Evolutionary conservation across 2,329 filamentous ascomycete species (phyloP).

Genomic region (Cordyceps tenuipes): DNA sequence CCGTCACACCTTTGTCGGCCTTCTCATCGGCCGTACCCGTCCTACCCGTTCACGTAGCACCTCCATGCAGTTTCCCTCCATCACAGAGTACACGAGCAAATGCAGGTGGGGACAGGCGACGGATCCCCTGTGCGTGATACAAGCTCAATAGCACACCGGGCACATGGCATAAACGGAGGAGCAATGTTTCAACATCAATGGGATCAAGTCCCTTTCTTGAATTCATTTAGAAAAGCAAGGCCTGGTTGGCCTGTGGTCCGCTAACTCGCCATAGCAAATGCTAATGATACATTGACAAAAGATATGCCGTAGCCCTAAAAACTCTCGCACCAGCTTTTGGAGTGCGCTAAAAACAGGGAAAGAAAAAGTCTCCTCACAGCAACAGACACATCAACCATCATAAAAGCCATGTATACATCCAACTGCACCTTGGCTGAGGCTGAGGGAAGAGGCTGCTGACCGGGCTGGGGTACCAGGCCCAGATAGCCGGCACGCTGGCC

Average conservation of each 20-base stretch:
- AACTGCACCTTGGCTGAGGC: not conserved
- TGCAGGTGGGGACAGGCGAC: not conserved
- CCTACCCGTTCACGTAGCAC: not conserved
- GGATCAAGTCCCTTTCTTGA: not conserved
- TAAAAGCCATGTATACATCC: not conserved
- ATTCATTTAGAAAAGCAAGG: not conserved
- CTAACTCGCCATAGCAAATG: not conserved
- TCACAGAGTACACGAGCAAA: not conserved
- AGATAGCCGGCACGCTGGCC: no score
- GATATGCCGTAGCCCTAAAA: not conserved
- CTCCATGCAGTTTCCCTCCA: not conserved
- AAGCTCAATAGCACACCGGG: not conserved
- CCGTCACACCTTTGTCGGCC: not conserved
- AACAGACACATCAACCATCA: not conserved
- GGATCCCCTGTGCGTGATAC: not conserved
- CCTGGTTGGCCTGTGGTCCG: not conserved
- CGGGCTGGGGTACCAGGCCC: no score
- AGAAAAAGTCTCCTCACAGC: not conserved
- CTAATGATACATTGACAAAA: not conserved
- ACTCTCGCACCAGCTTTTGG: not conserved
- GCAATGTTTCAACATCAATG: not conserved
- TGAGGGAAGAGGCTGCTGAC: no score
- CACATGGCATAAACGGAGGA: not conserved
- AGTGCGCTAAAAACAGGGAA: not conserved
- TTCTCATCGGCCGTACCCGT: not conserved